Conservation (phyloP, 805 yeast genomes). For the Hanseniaspora jakobsenii region DNA sequence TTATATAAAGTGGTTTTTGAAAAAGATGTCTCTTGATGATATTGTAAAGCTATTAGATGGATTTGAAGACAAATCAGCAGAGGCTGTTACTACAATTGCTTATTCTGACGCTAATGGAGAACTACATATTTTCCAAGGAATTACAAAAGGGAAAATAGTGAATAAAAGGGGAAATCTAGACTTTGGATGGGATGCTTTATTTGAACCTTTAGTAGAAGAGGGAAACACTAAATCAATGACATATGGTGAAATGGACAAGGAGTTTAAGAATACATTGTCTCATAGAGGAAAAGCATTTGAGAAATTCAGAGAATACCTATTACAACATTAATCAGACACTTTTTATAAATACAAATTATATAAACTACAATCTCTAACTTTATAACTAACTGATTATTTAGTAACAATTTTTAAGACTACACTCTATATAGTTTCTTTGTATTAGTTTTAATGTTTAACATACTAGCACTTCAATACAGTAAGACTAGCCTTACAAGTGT, state of each 20-base stretch:
- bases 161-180: slow-evolving; percentile 60
- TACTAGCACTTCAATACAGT: too few species aligned
- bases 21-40: slow-evolving; percentile 62
- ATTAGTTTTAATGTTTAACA: too few species aligned
- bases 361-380: neutral
- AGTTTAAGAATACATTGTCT: slow-evolving; percentile 64
- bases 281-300: slow-evolving; percentile 79
- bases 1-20: slow-evolving; percentile 82
- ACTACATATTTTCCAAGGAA: slow-evolving; percentile 73
- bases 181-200: slow-evolving; percentile 93
- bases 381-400: too few species aligned
- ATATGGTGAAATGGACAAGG: slow-evolving; percentile 81
- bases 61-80: slow-evolving; percentile 73
- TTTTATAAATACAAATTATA: neutral
- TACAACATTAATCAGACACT: neutral
- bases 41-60: slow-evolving; percentile 65
- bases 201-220: slow-evolving; percentile 47
- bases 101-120: slow-evolving; percentile 76
- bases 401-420: too few species aligned
- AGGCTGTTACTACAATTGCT: slow-evolving; percentile 86
- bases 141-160: slow-evolving; percentile 71
- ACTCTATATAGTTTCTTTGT: too few species aligned
- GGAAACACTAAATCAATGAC: slow-evolving; percentile 44
- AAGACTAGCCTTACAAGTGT: too few species aligned
- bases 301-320: slow-evolving; percentile 49